Base-by-base conservation (phyloP, 345 rosid species). In the Gossypium bickii region DNA sequence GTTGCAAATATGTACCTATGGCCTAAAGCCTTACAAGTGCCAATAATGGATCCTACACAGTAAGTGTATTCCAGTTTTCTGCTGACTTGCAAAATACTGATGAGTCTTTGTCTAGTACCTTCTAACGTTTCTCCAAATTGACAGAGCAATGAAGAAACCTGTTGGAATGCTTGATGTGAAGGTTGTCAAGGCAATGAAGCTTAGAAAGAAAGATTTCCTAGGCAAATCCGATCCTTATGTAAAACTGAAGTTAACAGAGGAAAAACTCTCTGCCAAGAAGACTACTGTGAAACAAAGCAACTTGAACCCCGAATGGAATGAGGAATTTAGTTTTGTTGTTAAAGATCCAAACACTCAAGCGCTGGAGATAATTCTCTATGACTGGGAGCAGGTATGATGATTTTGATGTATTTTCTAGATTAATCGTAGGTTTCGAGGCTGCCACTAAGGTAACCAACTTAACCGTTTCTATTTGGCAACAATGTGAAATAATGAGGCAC, bases 211-310 rank as follows among this genome's bases (percentile, higher is more conserved):
- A 78, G 98, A 96, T 86, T 79, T 96, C 57, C 67, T 93, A 0
- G 99, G 98, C 16, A 88, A 88, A 80, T 86, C 99, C 51, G 99
- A 96, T 76, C 97, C 99, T 79, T 96, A 93, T 41, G 97, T 93
- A 76, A 90, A 92, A 79, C 12, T 93, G 77, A 96, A 85, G 84
- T 83, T 96, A 79, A 77, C 92, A 4, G 98, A 92, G 55, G 99
- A 93, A 84, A 89, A 86, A 70, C 84, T 93, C 56, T 77, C 86
- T 61, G 72, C 87, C 8, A 93, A 96, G 78, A 92, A 93, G 79
- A 92, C 97, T 12, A 82, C 83, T 13, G 99, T 96, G 70, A 93
- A 89, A 83, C 94, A 83, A 82, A 86, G 82, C 76, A 96, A 93
- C 80, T 77, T 96, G 74, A 96, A 93, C 74, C 99, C 98, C 27